phyloP scores from a whole-genome alignment of 768 basidiomycete genomes.

The Amyloporia xantha region DNA sequence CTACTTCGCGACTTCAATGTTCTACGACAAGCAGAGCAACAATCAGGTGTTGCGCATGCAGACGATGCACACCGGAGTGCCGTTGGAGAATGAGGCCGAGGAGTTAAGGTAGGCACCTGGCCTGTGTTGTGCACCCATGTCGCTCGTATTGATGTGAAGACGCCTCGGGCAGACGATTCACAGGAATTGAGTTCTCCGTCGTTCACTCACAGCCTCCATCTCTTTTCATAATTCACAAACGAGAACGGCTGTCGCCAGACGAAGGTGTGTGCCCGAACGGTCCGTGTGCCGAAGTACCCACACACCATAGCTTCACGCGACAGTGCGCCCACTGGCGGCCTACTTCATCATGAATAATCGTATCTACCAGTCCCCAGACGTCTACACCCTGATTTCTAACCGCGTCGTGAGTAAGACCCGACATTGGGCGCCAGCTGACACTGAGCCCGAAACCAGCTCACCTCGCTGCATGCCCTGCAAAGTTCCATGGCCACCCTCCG shows the following conservation, averaged over 20 bases:
- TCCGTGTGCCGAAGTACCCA: background rate
- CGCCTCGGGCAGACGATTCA: slow-evolving; percentile 57
- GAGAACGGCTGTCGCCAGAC: slow-evolving; percentile 75
- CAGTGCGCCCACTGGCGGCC: slow-evolving; percentile 71
- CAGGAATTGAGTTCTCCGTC: slow-evolving; percentile 81
- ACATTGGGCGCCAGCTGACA: background rate
- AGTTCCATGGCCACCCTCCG: slow-evolving; percentile 71
- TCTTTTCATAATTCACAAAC: slow-evolving; percentile 86
- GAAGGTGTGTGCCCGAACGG: slow-evolving; percentile 49
- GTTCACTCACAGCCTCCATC: slow-evolving; percentile 75
- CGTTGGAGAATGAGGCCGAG: slow-evolving; percentile 73
- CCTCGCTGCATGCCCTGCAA: slow-evolving; percentile 65
- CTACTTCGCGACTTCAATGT: slow-evolving; percentile 87
- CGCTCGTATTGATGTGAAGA: slow-evolving; percentile 4
- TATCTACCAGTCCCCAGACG: slow-evolving; percentile 82
- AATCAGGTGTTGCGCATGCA: slow-evolving; percentile 94
- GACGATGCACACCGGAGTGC: slow-evolving; percentile 77
- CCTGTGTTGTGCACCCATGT: background rate
- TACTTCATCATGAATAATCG: slow-evolving; percentile 88
- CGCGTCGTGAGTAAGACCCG: slow-evolving; percentile 50
- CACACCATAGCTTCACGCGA: slow-evolving; percentile 3
- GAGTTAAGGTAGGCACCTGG: slow-evolving; percentile 63
- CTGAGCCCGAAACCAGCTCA: slow-evolving; percentile 39
- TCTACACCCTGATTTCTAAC: slow-evolving; percentile 80
- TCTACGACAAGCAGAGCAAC: slow-evolving; percentile 91